A percentile compares a stretch with the other conserved stretches of the same genome.
Conservation (phyloP, 2,329 filamentous ascomycete species). For the Colletotrichum sp. region DNA sequence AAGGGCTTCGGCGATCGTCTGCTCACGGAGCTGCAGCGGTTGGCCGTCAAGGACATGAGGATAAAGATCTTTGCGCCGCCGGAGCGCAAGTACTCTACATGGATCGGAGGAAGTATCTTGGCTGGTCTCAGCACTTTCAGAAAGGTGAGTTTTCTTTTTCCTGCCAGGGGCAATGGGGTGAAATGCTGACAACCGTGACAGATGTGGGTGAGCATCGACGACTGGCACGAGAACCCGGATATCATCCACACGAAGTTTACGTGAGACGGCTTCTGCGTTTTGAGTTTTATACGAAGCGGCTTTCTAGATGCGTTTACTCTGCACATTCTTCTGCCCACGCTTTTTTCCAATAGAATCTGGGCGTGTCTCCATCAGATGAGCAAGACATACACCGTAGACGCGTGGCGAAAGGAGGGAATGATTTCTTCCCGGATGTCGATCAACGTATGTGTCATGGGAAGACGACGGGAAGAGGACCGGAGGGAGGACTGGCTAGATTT, state of each 20-base stretch:
- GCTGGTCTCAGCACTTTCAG: constrained; percentile 97
- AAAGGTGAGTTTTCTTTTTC: constrained; percentile 67
- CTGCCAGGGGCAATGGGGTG: rapidly evolving
- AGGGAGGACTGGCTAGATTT: neutral
- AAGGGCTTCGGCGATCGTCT: constrained; percentile 96
- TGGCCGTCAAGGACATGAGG: constrained; percentile 98
- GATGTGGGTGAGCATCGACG: constrained; percentile 99
- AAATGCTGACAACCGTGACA: constrained; percentile 38
- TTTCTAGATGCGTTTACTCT: neutral
- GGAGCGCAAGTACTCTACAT: constrained; percentile 97
- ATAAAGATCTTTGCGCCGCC: constrained; percentile 99
- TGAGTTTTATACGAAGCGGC: neutral
- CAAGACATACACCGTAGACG: neutral
- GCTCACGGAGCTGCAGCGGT: constrained; percentile 86
- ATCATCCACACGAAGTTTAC: constrained; percentile 99
- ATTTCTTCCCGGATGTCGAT: neutral
- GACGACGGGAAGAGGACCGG: neutral
- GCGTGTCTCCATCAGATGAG: neutral
- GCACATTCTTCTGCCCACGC: neutral
- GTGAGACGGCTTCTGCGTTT: constrained; percentile 44
- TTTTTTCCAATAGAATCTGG: neutral
- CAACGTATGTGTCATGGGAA: neutral
- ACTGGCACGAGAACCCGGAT: constrained; percentile 99
- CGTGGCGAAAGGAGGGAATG: neutral
- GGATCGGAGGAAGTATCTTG: constrained; percentile 98